Base-by-base conservation (phyloP, 2,329 filamentous ascomycete genomes). In the Lasiodiplodia sp. region DNA sequence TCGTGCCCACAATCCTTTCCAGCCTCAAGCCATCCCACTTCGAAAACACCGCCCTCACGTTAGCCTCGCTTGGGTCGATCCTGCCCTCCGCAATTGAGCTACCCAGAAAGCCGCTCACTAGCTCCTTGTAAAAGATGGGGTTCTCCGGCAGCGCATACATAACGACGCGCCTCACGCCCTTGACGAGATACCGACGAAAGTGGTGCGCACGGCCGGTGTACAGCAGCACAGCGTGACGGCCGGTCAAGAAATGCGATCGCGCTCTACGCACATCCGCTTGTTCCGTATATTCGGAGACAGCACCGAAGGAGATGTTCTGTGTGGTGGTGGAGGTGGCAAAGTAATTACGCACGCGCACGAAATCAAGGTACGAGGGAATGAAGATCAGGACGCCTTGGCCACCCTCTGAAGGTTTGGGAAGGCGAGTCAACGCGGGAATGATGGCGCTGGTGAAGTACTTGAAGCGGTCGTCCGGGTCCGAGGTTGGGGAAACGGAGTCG, bases 151-250 rank as follows among this genome's bases (percentile, higher is more conserved):
- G 79, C 1, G 90, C 92, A 78, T 98, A 98, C 84, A 97, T 91
- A 64, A 97, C 86, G n/a, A 98, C 87, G 51, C 90, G 86, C 78
- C 90, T 90, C 16, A 96, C 93, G 25, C 96, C 96, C 44, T 89
- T 87, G 66, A 99, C 86, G 72, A 88, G 87, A 76, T 96, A 94
- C n/a, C 96, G 87, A 62, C 93, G 89, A 85, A 98, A 98, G 80
- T 99, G 96, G 80, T 99, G 96, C n/a, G 94, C 92, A 69, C 96
- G 90, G 78, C 97, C 95, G 2, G 94, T 96, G 81, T 98, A 99
- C 18, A 99, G 84, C 49, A 99, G 81, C 21, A 98, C 86, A 23
- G 89, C 89, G 77, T 97, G 92, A 18, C 94, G 86, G 5, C 94
- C 96, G 49, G 85, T 91, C 71, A 93, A 83, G 80, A 99, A 98